Evolutionary conservation across 2,329 filamentous ascomycete species (phyloP).

Genomic region (Basipetospora chlamydospora): DNA sequence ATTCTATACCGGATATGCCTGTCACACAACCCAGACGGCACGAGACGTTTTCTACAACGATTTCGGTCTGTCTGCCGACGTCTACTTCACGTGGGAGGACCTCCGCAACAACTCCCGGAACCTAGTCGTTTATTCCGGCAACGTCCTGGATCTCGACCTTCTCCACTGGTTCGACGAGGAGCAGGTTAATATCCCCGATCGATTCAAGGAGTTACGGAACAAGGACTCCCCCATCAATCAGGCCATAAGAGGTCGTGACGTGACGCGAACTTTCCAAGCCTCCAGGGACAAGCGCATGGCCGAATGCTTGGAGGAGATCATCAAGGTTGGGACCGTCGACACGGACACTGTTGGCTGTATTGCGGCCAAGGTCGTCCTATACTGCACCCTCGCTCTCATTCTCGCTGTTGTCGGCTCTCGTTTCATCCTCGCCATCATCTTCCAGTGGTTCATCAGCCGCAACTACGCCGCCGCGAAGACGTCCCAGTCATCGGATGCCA

Average conservation of each 20-base stretch:
- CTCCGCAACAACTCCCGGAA: constrained; percentile 81
- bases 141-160: constrained; percentile 79
- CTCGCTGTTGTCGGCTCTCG: constrained; percentile 74
- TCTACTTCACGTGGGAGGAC: constrained; percentile 94
- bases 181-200: constrained; percentile 59
- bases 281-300: constrained; percentile 66
- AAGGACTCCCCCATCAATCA: constrained; percentile 44
- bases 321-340: constrained; percentile 91
- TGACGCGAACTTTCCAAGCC: constrained; percentile 76
- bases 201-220: constrained; percentile 68
- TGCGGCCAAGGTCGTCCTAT: constrained; percentile 90
- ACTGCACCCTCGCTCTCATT: constrained; percentile 84
- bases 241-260: constrained; percentile 66
- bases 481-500: constrained; percentile 64
- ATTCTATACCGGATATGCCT: constrained; percentile 74
- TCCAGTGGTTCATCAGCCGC: constrained; percentile 91
- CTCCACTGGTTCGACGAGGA: constrained; percentile 78
- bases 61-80: constrained; percentile 59
- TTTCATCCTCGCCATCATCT: constrained; percentile 76
- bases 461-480: constrained; percentile 77
- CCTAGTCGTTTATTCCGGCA: constrained; percentile 85
- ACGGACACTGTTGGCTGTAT: constrained; percentile 96
- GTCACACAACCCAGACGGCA: constrained; percentile 60
- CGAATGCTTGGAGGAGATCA: constrained; percentile 80
- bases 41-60: constrained; percentile 62